Evolutionary conservation across 208 protist species (phyloP).

Genomic region (Trypanosoma avium): DNA sequence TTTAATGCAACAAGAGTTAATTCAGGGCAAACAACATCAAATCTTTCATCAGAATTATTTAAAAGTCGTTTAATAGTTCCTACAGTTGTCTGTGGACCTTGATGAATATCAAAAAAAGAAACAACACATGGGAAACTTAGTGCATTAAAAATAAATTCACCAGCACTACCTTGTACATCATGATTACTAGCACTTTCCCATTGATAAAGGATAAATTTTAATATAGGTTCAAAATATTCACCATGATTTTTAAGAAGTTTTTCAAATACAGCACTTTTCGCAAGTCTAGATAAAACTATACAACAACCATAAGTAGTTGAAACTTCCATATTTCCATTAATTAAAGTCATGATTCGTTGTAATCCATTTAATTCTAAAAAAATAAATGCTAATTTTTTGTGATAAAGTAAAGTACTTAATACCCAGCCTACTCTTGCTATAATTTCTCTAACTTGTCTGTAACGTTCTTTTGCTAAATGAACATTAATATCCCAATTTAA

Average conservation of each 20-base stretch:
- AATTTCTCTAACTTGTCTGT: conserved; percentile 51
- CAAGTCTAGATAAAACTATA: conserved; percentile 70
- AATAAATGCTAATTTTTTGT: conserved; percentile 75
- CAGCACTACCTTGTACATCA: conserved; percentile 73
- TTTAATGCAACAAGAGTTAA: conserved; percentile 60
- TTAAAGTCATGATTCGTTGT: conserved; percentile 46
- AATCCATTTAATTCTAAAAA: conserved; percentile 75
- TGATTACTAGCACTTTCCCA: conserved; percentile 52
- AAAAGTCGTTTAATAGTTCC: conserved; percentile 49
- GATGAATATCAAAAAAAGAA: conserved; percentile 58
- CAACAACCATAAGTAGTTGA: conserved; percentile 65
- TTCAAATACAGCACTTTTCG: conserved; percentile 66
- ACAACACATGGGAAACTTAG: conserved; percentile 82
- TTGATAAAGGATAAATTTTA: conserved; percentile 70
- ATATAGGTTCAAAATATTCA: conserved; percentile 63
- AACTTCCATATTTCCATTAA: conserved; percentile 37
- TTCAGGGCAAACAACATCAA: conserved; percentile 61
- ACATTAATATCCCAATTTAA: conserved; percentile 36
- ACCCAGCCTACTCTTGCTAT: conserved; percentile 67
- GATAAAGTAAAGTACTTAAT: conserved; percentile 70
- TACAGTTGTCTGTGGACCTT: conserved; percentile 53
- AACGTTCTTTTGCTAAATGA: conserved; percentile 24
- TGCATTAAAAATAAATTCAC: conserved; percentile 72
- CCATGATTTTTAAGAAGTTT: conserved; percentile 66
- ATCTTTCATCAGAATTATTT: conserved; percentile 65